These are phyloP conservation scores for Blastocystis sp. DNA, from an alignment of 352 stramenopile species.

Conservation along the genomic window DNA sequence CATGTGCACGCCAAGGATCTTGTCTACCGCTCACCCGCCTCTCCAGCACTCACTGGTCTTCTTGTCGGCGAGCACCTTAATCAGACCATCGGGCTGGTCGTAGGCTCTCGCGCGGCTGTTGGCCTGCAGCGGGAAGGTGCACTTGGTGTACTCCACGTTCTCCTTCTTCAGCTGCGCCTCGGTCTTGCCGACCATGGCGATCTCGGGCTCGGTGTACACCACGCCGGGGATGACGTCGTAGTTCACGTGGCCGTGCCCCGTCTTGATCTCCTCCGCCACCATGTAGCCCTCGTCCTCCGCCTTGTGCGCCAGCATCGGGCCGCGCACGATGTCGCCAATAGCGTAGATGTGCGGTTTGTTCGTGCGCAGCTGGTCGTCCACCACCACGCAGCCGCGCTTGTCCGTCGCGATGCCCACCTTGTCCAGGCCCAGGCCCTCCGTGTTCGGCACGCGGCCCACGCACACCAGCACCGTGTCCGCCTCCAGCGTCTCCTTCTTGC, in stretches of 20 bases:
- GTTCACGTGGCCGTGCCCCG: constrained; percentile 94
- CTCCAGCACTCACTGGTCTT: constrained; percentile 75
- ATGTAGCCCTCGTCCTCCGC: constrained; percentile 97
- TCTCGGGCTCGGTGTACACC: constrained; percentile 86
- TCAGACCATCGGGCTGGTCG: constrained; percentile 87
- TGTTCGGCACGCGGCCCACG: constrained; percentile 90
- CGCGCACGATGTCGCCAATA: constrained; percentile 94
- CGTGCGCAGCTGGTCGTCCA: constrained; percentile 93
- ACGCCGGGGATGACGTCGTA: constrained; percentile 97
- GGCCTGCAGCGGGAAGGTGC: constrained; percentile 94
- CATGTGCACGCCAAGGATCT: constrained; percentile 96
- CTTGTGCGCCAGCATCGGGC: constrained; percentile 98
- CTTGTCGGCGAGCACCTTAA: constrained; percentile 96
- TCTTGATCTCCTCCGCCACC: constrained; percentile 92
- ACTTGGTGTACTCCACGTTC: constrained; percentile 89
- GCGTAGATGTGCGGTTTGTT: constrained; percentile 88
- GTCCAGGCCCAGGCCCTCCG: constrained; percentile 88
- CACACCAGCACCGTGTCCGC: constrained; percentile 80
- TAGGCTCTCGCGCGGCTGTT: constrained; percentile 91
- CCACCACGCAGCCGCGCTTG: constrained; percentile 89
- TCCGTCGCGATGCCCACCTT: constrained; percentile 91
- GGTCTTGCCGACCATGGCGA: constrained; percentile 89
- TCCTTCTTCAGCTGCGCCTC: constrained; percentile 94
- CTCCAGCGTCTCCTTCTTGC: constrained; percentile 77
- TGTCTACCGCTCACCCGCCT: constrained; percentile 76